Evolutionary conservation across 2,329 filamentous ascomycete species (phyloP), one percentile per base, ranked within the genome.

Genomic region (Epichloe glyceriae): DNA sequence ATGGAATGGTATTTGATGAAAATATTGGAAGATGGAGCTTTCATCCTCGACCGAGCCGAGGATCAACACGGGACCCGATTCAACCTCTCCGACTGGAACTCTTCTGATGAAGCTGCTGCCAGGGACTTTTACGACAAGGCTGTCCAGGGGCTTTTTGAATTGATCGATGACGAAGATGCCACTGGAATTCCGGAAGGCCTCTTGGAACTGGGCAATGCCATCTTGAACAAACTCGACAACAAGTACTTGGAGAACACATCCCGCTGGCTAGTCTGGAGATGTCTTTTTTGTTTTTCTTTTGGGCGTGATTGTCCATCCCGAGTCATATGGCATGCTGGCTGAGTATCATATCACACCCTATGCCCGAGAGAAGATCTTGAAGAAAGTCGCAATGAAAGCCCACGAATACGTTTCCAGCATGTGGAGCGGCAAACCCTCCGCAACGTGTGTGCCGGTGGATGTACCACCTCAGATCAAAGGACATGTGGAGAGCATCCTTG

Each of bases 1-100:
- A 82, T 98, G 74, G 90, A 96, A 69, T 86, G 88, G 69, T 97
- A 91, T 65, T 78, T 98, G 12, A 93, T 95, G 86, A 87, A 93
- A 64, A 88, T 94, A 53, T 78, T 98, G 34, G 88, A 95, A 67
- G 86, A 94, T 60, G 93, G 93, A 57, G 85, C 89, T 39, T 96
- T 96, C 63, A 74, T 97, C 52, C 74, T 96, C 58, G 89, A 95
- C 62, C 83, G 86, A 62, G 83, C 87, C 60, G 86, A 90, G 65
- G 85, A 89, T 62, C 85, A 88, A 59, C 77, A 85, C 55, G 79
- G 82, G 37, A 82, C 83, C 53, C 75, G 84, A 56, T 78, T 84
- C 67, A 82, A 88, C 67, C 72, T 86, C 40, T 82, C 84, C 50
- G 76, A 82, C 55, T 86, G 86, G 71, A 82, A 82, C 55, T 79